Evolutionary conservation across 257 asterid species (phyloP), one percentile per base, ranked within the genome.

Genomic region (Avicennia marina): DNA sequence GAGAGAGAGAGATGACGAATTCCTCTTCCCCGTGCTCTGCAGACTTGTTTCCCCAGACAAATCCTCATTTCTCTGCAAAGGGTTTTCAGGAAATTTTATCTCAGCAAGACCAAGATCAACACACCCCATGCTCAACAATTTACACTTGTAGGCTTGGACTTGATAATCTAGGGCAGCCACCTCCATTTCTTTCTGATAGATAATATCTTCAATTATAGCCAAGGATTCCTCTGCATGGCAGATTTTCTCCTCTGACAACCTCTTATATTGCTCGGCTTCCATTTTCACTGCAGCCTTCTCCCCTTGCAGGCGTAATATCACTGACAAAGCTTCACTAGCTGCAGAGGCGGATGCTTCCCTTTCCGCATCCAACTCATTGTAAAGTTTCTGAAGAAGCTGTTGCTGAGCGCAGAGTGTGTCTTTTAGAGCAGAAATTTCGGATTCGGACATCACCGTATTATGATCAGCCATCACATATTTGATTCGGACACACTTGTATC

Each of bases 201-300:
- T 81, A 46, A 91, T 65, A 47, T 91, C 97, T 73, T 91, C 94
- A 8, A 88, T 88, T 20, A 88, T 67, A 7, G 86, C 85, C 5
- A 88, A 72, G 8, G 90, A 88, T 69, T 86, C 97, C 63, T 91
- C 98, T 0, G 94, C 95, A 3, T 85, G 89, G 53, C 78, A 70
- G 81, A 91, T 88, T 60, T 82, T 88, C 71, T 85, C 94, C 76
- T 91, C 98, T 0, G 88, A 81, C 66, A 88, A 49, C 67, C 98
- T 72, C 72, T 88, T 88, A 24, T 88, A 91, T 56, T 88, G 97
- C 68, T 91, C 95, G 0, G 97, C 85, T 68, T 91, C 98, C 97
- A 88, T 83, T 51, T 85, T 79, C 2, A 91, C 85, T 0, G 94
- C 87, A 10, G 95, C 94, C 39, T 88, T 91, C 50, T 91, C 98